Base-by-base conservation (phyloP, 306 rosid genomes). In the Glycine soja region DNA sequence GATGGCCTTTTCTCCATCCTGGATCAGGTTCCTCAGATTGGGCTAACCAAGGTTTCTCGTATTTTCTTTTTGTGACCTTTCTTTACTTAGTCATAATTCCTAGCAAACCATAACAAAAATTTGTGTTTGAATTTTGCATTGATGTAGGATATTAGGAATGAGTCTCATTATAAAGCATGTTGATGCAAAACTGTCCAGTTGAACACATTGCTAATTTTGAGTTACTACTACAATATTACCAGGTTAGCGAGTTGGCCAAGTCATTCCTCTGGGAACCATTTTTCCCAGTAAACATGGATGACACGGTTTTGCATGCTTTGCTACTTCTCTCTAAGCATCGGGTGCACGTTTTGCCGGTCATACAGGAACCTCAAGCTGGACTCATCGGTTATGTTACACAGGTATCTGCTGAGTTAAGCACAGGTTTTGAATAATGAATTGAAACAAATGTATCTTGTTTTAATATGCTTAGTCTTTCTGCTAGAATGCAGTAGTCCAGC, bases 161-260 rank as follows among this genome's bases (percentile, higher is more conserved):
- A 57, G 24, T 63, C 53, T 53, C 30, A 8, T 52, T 12, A 40
- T 10, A 66, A 66, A 30, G 30, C 6, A 43, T 62, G 46, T 34
- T 24, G 30, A 24, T 11, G n/a, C n/a, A 77, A 58, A 32, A 8
- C 12, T 13, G n/a, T 72, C 66, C 56, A 18, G 40, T 46, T 48
- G 62, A 62, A 80, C 62, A 70, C 6, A 18, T 32, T 53, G 18
- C 12, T 43, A 15, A 77, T 52, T 72, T 62, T 48, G 8, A 24
- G 62, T 75, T 66, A 66, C 24, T 59, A 3, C 30, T 81, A 30
- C 38, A 34, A 65, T 4, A 66, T 15, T 53, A n/a, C 15, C 50
- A 93, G 94, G 89, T 91, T 48, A 82, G 89, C 2, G 90, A 93
- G 90, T 85, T 90, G 79, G 95, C 92, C 1, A 88, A 85, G 73